phyloP scores from a whole-genome alignment of 2,329 filamentous ascomycete species.

The Fonsecaea pedrosoi region DNA sequence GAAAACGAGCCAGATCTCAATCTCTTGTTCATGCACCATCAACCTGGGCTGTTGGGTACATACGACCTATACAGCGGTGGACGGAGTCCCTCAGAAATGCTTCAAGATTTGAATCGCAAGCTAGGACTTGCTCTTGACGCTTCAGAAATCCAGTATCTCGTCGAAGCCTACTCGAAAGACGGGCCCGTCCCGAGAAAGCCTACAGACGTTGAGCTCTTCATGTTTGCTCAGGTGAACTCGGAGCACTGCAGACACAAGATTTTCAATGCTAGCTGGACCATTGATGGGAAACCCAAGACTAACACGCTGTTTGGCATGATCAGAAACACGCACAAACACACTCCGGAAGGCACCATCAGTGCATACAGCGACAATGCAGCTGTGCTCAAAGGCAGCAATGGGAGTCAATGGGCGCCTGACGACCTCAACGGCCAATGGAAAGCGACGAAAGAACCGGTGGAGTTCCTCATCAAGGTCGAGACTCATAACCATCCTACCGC shows the following conservation, averaged over 20 bases:
- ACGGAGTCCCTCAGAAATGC: constrained; percentile 70
- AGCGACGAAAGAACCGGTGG: constrained; percentile 82
- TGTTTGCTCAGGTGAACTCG: constrained; percentile 99
- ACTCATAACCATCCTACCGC: constrained; percentile 98
- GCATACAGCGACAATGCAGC: constrained; percentile 98
- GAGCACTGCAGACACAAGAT: constrained; percentile 90
- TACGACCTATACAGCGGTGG: constrained; percentile 74
- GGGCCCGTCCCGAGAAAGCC: constrained; percentile 66
- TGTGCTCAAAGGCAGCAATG: constrained; percentile 76
- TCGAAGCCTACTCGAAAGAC: constrained; percentile 76
- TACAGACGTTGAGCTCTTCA: constrained; percentile 94
- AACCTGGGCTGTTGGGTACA: constrained; percentile 70
- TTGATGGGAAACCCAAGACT: constrained; percentile 81
- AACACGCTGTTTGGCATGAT: constrained; percentile 95
- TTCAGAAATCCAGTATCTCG: constrained; percentile 90
- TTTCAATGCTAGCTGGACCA: constrained; percentile 96
- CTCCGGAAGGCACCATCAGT: constrained; percentile 82
- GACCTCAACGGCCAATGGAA: constrained; percentile 86
- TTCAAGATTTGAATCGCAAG: constrained; percentile 82
- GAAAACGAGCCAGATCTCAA: constrained; percentile 71
- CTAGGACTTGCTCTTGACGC: constrained; percentile 86
- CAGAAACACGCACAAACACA: constrained; percentile 83
- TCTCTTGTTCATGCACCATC: constrained; percentile 77
- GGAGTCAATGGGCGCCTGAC: constrained; percentile 85
- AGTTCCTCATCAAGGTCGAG: constrained; percentile 92